Evolutionary conservation across 163 green algal genomes (phyloP), one percentile per base, ranked within the genome.

Genomic region (Volvox carteri): DNA sequence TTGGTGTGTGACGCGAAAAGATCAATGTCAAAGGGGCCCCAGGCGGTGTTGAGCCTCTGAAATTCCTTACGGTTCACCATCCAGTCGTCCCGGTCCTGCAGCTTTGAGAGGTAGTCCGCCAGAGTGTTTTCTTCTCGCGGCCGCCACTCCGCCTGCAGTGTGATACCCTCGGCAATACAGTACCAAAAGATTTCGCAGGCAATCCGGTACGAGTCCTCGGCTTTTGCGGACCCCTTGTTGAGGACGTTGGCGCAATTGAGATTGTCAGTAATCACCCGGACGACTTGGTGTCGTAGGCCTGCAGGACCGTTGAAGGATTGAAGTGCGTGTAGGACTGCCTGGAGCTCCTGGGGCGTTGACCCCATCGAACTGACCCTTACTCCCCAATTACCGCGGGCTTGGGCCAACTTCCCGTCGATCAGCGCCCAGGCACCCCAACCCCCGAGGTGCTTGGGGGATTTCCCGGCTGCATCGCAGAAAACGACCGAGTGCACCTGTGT

Each of bases 1-100:
- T 77, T 87, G 44, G 62, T 87, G 41, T 78, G 62, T n/a, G 80
- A 87, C 11, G 80, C 62, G 65, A 87, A 87, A 2, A 87, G 60
- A 33, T 87, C 80, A 35, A 87, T 73, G 4, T 58, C n/a, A 65
- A 78, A 88, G 5, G 81, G 81, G 4, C 81, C 81, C 62, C 62
- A 88, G 0, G 0, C 0, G 1, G 12, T 1, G 44, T 8, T 54
- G 42, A 88, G 44, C 12, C 7, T 12, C 44, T 8, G 2, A 44
- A 80, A 88, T 4, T 19, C 6, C 4, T 6, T 28, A 2, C 6
- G 21, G 33, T 39, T n/a, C 12, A 88, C 23, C 3, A 19, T 73
- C 83, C 83, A 88, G 68, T 88, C 67, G 35, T 88, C 65, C 16
- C 4, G 6, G 4, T 83, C 67, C 8, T 23, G 28, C 14, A 83